Conservation (phyloP, 2,329 filamentous ascomycete genomes). For the Aaosphaeria arxii region DNA sequence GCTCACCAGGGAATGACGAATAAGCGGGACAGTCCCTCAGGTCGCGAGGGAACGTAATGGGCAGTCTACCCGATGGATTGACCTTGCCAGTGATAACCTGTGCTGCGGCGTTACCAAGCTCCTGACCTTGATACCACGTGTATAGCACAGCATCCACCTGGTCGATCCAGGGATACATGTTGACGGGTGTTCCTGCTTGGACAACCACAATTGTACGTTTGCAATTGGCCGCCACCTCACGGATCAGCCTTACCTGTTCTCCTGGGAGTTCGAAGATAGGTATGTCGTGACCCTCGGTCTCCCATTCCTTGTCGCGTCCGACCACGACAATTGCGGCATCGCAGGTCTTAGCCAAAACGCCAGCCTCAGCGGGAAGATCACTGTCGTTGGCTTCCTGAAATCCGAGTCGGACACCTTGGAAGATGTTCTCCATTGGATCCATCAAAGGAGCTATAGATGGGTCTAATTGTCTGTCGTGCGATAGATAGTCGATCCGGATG, state of each 20-base stretch:
- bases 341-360: conserved; percentile 19
- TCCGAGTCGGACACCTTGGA: neutral
- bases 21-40: conserved; percentile 41
- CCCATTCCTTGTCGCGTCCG: conserved; percentile 31
- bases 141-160: conserved; percentile 37
- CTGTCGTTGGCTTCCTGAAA: neutral
- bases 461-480: neutral
- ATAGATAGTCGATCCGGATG: neutral
- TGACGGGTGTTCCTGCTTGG: conserved; percentile 72
- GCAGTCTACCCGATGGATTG: conserved; percentile 39
- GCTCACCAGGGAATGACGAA: neutral
- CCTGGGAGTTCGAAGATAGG: conserved; percentile 48
- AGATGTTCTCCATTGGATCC: neutral
- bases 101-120: conserved; percentile 40
- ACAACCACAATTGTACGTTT: conserved; percentile 69
- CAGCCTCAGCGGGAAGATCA: neutral
- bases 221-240: conserved; percentile 63
- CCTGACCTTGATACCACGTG: conserved; percentile 43
- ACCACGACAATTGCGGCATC: conserved; percentile 33
- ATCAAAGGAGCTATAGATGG: neutral
- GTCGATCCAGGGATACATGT: conserved; percentile 64
- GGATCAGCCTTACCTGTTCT: conserved; percentile 62
- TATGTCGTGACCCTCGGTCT: conserved; percentile 62
- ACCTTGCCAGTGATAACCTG: conserved; percentile 39
- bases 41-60: conserved; percentile 37